These are phyloP conservation scores for Pseudopithomyces chartarum DNA, from an alignment of 2,329 filamentous ascomycete species.

Conservation along the genomic window DNA sequence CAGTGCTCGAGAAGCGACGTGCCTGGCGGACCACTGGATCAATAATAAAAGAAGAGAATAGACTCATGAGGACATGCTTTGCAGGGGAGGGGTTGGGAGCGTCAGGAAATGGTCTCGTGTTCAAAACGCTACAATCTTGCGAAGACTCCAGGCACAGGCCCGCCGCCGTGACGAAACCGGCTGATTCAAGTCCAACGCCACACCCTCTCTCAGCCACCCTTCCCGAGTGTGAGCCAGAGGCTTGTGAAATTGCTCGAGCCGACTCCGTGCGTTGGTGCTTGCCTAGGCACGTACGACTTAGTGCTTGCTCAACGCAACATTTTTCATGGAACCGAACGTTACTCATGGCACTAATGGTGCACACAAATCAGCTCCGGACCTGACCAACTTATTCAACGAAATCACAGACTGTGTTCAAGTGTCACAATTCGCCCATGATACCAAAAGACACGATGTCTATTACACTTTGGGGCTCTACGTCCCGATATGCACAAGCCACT, in stretches of 20 bases:
- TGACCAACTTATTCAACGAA: background rate
- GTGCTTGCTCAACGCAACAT: too few relatives aligned
- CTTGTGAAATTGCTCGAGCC: background rate
- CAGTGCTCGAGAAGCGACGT: constrained; percentile 43
- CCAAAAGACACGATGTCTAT: constrained; percentile 3
- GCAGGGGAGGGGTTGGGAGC: background rate
- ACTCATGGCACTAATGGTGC: too few relatives aligned
- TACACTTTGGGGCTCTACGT: constrained; percentile 1
- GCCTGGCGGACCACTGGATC: constrained; percentile 48
- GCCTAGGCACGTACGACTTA: too few relatives aligned
- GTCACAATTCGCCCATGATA: background rate
- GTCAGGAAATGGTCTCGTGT: constrained; percentile 3
- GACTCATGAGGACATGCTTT: constrained; percentile 41
- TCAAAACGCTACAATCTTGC: background rate
- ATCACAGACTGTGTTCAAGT: background rate
- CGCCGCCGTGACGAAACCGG: background rate
- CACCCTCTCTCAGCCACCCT: constrained; percentile 4
- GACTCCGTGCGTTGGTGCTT: background rate
- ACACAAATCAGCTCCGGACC: too few relatives aligned
- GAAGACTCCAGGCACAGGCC: too few relatives aligned
- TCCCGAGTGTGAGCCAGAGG: background rate
- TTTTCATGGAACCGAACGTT: too few relatives aligned
- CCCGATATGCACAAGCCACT: constrained; percentile 9
- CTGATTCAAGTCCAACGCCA: background rate
- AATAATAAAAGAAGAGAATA: constrained; percentile 48